Conservation (phyloP, 352 stramenopile species). For the Pythium chondricola region DNA sequence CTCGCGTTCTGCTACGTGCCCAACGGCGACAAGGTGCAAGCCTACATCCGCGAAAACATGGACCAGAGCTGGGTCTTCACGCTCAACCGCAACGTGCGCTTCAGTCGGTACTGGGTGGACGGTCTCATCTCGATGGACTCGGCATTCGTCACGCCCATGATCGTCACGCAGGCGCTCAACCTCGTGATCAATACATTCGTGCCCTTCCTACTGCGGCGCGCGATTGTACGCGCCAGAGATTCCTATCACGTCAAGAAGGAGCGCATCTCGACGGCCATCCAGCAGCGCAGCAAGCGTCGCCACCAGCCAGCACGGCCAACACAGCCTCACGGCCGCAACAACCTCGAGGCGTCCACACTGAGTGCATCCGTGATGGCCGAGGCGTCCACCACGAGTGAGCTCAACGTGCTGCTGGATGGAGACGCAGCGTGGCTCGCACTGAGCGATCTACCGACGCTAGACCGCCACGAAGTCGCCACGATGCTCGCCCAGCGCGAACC, state of each 20-base stretch:
- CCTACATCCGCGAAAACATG: conserved; percentile 31
- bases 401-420: conserved; percentile 8
- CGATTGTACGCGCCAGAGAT: conserved; percentile 38
- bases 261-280: conserved; percentile 23
- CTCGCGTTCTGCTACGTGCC: conserved; percentile 59
- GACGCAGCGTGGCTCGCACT: conserved; percentile 26
- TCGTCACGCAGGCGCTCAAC: conserved; percentile 63
- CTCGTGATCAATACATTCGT: conserved; percentile 66
- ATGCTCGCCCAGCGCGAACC: conserved; percentile 35
- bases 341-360: neutral
- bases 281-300: neutral
- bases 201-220: conserved; percentile 38
- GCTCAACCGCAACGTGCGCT: conserved; percentile 30
- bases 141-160: conserved; percentile 61
- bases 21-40: conserved; percentile 40
- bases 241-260: conserved; percentile 54
- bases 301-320: neutral
- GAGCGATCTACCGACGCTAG: conserved; percentile 13
- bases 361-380: too few relatives aligned
- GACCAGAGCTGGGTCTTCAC: conserved; percentile 34
- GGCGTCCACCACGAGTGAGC: too few relatives aligned
- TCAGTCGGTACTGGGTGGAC: conserved; percentile 56
- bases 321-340: conserved; percentile 1
- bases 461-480: conserved; percentile 25
- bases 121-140: conserved; percentile 57